phyloP scores from a whole-genome alignment of 306 rosid species.

The Corylus americana region DNA sequence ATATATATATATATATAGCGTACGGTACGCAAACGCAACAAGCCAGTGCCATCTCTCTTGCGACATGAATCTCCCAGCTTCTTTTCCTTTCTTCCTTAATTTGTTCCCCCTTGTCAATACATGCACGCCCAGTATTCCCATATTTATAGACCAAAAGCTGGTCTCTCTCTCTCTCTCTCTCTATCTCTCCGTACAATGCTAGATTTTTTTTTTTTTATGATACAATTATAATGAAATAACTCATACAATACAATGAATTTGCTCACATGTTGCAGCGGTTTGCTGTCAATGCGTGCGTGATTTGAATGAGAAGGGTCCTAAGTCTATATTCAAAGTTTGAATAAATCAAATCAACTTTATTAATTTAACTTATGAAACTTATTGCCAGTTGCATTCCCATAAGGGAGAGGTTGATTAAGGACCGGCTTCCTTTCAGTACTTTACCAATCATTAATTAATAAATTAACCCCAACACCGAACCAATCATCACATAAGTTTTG shows the following conservation, averaged over 20 bases:
- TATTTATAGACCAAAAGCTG: neutral
- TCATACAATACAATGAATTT: neutral
- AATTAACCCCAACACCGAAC: too few species aligned
- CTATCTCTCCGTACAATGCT: too few species aligned
- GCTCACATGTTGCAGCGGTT: neutral
- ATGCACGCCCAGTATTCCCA: neutral
- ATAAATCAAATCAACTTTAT: neutral
- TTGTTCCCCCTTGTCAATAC: neutral
- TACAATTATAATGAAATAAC: neutral
- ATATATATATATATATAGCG: neutral
- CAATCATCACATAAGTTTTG: too few species aligned
- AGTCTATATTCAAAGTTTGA: neutral
- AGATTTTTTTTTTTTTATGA: neutral
- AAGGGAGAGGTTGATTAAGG: neutral
- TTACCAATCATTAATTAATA: too few species aligned
- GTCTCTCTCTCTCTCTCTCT: neutral
- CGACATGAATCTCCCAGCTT: conserved; percentile 23
- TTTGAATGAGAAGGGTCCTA: neutral
- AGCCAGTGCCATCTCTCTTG: conserved; percentile 25
- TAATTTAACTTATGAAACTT: neutral
- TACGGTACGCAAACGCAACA: neutral
- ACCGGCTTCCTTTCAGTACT: too few species aligned
- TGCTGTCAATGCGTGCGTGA: neutral
- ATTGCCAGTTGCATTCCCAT: neutral
- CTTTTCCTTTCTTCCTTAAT: neutral